Percentiles rank a stretch among this genome's conserved stretches.
These are phyloP conservation scores for Diaporthe velutina DNA, from an alignment of 2,329 filamentous ascomycete genomes.

Conservation along the genomic window DNA sequence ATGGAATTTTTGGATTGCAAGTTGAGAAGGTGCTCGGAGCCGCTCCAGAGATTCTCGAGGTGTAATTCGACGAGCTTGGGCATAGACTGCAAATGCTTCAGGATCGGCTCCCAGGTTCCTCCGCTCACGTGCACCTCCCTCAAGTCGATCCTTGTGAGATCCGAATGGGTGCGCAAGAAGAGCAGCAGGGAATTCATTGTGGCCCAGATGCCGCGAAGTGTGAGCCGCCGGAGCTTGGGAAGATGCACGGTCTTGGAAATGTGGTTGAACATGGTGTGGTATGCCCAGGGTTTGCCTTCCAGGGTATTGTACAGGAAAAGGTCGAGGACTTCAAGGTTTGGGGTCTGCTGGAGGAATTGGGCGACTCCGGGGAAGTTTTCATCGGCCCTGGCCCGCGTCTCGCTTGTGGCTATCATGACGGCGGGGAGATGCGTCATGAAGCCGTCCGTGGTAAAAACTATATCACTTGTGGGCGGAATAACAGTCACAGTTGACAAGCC, in stretches of 20 bases:
- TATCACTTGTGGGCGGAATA: neutral
- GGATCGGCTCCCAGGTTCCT: slow-evolving; percentile 3
- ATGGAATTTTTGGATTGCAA: neutral
- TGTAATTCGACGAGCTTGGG: neutral
- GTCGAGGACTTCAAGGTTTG: slow-evolving; percentile 16
- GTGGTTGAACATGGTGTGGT: neutral
- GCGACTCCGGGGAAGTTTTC: slow-evolving; percentile 1
- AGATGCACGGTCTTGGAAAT: slow-evolving; percentile 3
- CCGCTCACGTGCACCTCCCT: slow-evolving; percentile 8
- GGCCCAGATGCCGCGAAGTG: slow-evolving; percentile 20
- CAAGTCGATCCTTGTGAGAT: neutral
- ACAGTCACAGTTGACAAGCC: slow-evolving; percentile 9
- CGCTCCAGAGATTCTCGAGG: slow-evolving; percentile 29
- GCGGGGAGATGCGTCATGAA: neutral
- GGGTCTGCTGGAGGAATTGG: slow-evolving; percentile 12
- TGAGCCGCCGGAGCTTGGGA: slow-evolving; percentile 3
- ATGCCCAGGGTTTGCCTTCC: neutral
- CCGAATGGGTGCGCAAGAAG: slow-evolving; percentile 2
- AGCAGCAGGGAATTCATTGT: neutral
- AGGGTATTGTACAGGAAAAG: slow-evolving; percentile 25
- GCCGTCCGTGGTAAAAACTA: neutral
- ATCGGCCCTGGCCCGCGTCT: neutral
- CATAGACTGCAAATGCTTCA: slow-evolving; percentile 2
- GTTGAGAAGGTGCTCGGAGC: slow-evolving; percentile 17
- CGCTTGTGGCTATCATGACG: neutral